Base-by-base conservation (phyloP, 148 eudicot genomes). In the Rhododendron ferrugineum region DNA sequence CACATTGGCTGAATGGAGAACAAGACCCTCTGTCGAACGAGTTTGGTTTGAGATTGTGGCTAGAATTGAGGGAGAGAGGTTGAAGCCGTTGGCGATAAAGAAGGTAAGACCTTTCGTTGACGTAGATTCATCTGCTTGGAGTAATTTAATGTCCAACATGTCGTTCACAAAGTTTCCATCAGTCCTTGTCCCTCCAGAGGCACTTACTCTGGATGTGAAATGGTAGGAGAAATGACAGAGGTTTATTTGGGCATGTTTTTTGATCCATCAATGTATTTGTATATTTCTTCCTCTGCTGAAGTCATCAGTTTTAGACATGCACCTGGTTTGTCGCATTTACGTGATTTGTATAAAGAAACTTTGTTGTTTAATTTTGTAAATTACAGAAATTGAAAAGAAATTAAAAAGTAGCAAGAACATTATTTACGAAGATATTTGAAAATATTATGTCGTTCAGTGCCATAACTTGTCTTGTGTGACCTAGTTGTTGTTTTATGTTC, bases 1-100 rank as follows among this genome's bases (percentile, higher is more conserved):
- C 26, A 89, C 86, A n/a, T 52, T 89, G 85, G 88, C 88, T 42
- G 91, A 91, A 42, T 93, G 96, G 96, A 90, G 94, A 86, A 93
- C 94, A 72, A 89, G 86, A 88, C 94, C 95, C 85, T 86, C 49
- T 75, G 75, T 89, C 40, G 92, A 93, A 79, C 92, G 85, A 50
- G 81, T 83, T 73, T 85, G 85, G 85, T 93, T 92, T 78, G 91
- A 93, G 36, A 87, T 92, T 34, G 87, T 87, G 83, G 94, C 92
- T 16, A 90, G 91, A 86, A 44, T 91, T 49, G 93, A 93, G 34
- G 91, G 75, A 6, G 88, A 89, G 22, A 86, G 82, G 66, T 82
- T 93, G 90, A 90, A 89, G 86, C 94, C 94, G 2, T 28, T 90
- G 34, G 37, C 73, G n/a, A 80, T 91, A 46, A 92, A 91, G 85